Conservation (phyloP, 164 flowering plant species). For the Umbellularia californica region DNA sequence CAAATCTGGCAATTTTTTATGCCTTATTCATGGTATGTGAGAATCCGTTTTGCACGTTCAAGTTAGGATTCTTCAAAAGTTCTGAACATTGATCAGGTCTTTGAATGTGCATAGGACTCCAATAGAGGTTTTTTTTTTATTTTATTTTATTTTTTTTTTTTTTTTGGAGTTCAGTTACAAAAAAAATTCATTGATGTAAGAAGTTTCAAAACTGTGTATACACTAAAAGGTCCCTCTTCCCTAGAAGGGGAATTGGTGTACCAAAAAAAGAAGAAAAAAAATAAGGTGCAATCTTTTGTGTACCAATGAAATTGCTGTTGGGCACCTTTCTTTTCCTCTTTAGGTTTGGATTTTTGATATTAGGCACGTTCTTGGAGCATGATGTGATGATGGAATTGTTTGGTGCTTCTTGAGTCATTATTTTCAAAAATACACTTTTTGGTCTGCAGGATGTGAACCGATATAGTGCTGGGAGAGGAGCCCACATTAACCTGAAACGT, state of each 20-base stretch:
- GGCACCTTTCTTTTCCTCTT: neutral
- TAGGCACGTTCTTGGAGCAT: neutral
- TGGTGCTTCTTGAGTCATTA: neutral
- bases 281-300: too few species aligned
- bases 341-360: neutral
- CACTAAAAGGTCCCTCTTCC: too few species aligned
- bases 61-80: too few species aligned
- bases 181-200: too few species aligned
- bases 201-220: too few species aligned
- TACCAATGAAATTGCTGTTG: neutral
- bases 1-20: neutral
- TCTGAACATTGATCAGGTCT: too few species aligned
- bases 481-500: slow-evolving; percentile 77
- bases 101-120: neutral
- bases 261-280: too few species aligned
- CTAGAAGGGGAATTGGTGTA: too few species aligned
- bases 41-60: neutral
- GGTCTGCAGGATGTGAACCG: slow-evolving; percentile 67
- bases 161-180: too few species aligned
- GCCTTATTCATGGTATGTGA: neutral
- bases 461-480: slow-evolving; percentile 89
- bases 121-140: too few species aligned
- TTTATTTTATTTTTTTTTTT: too few species aligned
- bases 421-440: neutral
- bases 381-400: neutral